Evolutionary conservation across 306 rosid species (phyloP), one percentile per base, ranked within the genome.

Genomic region (Lupinus albus): DNA sequence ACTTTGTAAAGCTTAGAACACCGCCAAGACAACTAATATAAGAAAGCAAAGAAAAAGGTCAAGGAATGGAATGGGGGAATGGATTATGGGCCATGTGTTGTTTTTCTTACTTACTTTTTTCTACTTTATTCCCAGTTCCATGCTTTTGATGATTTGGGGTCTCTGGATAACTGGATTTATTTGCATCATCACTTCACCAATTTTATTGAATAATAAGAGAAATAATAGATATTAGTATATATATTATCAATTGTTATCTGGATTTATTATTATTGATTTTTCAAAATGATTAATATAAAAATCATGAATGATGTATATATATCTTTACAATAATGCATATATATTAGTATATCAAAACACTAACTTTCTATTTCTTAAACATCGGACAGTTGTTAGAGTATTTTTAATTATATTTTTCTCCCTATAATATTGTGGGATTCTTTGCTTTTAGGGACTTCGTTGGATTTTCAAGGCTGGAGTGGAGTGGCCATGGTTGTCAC

Each of bases 81-180:
- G 36, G 72, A 61, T 68, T 77, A 65, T 80, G 79, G 69, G 8
- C 7, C 39, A 61, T 72, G 80, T 81, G 71, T 7, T 69, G 73
- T 83, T 80, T 71, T 56, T 70, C 52, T 50, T 57, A 70, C 75
- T 57, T 32, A 32, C 36, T 32, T 32, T 72, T 61, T 62, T 61
- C 77, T 55, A 78, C 91, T 82, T 82, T 80, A 60, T 61, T 80
- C 55, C 59, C 81, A 62, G 60, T 66, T 72, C 74, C 72, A 53
- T 71, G 71, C 80, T 81, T 79, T 78, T 78, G 72, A 87, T 78
- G 81, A 82, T 78, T 55, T 82, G 80, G 86, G 87, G 82, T 78
- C 80, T 68, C 73, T 17, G 79, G 65, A 79, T 21, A 21, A 21
- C n/a, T n/a, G n/a, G n/a, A n/a, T n/a, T n/a, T n/a, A n/a, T 9